A percentile compares a stretch with the other conserved stretches of the same genome.
Conservation (phyloP, 2,329 filamentous ascomycete genomes). For the Verticillium nonalfalfae region DNA sequence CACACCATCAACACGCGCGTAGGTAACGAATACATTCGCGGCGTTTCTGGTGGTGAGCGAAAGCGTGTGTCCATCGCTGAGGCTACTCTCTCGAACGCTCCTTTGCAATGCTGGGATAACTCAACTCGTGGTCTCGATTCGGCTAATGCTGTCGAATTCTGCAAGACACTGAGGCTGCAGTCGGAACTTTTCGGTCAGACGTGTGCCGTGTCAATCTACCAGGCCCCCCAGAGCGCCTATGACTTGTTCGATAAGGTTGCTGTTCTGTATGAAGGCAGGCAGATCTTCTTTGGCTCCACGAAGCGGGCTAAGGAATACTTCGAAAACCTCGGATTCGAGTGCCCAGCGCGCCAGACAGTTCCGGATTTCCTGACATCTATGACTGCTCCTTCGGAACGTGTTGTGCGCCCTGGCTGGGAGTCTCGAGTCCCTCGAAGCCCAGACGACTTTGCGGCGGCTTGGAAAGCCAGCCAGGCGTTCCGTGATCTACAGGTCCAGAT, state of each 20-base stretch:
- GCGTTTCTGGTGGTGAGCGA: conserved; percentile 46
- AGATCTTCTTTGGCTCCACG: conserved; percentile 58
- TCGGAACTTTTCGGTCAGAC: conserved; percentile 41
- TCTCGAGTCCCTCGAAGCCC: conserved; percentile 51
- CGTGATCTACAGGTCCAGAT: not conserved
- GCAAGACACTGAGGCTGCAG: conserved; percentile 40
- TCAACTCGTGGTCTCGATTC: conserved; percentile 45
- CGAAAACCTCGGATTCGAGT: conserved; percentile 59
- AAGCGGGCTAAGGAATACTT: conserved; percentile 59
- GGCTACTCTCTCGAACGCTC: conserved; percentile 19
- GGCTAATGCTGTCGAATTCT: conserved; percentile 47
- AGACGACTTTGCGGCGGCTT: conserved; percentile 39
- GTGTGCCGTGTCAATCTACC: conserved; percentile 50
- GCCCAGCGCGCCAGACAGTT: conserved; percentile 59
- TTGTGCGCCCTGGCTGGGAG: conserved; percentile 50
- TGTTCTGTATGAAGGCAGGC: conserved; percentile 53
- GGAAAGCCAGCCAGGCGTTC: conserved; percentile 17
- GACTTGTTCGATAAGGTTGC: conserved; percentile 56
- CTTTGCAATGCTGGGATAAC: conserved; percentile 30
- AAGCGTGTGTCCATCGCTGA: conserved; percentile 29
- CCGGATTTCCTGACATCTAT: conserved; percentile 70
- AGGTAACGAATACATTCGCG: conserved; percentile 48
- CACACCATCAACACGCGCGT: conserved; percentile 47
- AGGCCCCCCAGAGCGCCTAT: conserved; percentile 59
- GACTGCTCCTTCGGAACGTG: conserved; percentile 51